Evolutionary conservation across 1,139 yeast species (phyloP).

Genomic region (Debaryomyces nepalensis): DNA sequence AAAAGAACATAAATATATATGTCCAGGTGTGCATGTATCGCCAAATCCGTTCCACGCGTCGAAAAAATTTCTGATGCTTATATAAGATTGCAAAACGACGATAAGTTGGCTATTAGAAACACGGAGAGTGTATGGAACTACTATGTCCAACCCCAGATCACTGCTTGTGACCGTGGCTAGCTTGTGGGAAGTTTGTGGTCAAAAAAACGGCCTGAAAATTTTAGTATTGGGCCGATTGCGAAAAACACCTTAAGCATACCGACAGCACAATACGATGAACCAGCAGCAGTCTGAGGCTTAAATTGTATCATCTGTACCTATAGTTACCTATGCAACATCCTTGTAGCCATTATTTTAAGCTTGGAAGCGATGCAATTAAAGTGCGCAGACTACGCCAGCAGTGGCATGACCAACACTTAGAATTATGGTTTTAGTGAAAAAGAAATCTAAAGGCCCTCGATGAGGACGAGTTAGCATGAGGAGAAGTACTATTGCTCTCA

Average conservation of each 20-base stretch:
- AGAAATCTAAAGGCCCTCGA: neutral
- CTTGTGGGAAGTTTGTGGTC: too few relatives aligned
- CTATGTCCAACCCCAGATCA: too few relatives aligned
- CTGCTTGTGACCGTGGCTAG: too few relatives aligned
- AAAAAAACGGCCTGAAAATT: too few relatives aligned
- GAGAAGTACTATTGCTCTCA: neutral
- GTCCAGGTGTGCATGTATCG: neutral
- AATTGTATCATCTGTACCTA: too few relatives aligned
- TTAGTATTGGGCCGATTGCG: too few relatives aligned
- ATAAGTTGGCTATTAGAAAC: too few relatives aligned
- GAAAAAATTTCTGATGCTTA: conserved; percentile 5
- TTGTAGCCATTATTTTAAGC: neutral
- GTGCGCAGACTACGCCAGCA: neutral
- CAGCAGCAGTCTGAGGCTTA: too few relatives aligned
- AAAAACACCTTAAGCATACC: too few relatives aligned
- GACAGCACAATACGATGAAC: too few relatives aligned
- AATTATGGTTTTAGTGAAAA: neutral
- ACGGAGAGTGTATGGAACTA: too few relatives aligned
- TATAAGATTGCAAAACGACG: conserved; percentile 1
- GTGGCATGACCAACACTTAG: neutral
- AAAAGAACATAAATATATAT: neutral
- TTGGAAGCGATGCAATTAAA: neutral
- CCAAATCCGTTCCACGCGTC: conserved; percentile 1
- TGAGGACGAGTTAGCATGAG: neutral
- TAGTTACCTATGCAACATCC: neutral